phyloP scores from a whole-genome alignment of 495 filamentous ascomycete species.

The Pyrenopolyporus hunteri region DNA sequence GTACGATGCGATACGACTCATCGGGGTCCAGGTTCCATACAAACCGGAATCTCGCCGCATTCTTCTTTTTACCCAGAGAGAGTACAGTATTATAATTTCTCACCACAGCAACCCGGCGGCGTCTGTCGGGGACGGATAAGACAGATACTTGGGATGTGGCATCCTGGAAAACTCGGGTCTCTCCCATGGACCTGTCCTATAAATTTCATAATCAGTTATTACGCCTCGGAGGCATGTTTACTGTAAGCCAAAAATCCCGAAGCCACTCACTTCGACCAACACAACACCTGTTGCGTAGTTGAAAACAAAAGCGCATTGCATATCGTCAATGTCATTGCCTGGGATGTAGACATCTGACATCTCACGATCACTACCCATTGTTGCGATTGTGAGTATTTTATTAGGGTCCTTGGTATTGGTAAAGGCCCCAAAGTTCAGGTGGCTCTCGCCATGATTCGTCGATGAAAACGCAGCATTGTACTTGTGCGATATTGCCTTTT shows the following conservation, averaged over 20 bases:
- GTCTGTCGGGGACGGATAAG: not conserved
- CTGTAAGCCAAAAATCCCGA: not conserved
- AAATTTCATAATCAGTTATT: not conserved
- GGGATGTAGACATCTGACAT: conserved; percentile 3
- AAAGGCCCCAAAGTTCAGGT: not conserved
- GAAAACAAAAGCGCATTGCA: conserved; percentile 10
- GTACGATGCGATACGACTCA: not conserved
- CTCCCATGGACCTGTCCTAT: not conserved
- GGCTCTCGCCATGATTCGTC: not conserved
- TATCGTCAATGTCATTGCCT: not conserved
- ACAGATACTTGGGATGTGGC: not conserved
- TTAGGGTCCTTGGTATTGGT: not conserved
- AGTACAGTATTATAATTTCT: not conserved
- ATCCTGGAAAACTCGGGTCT: not conserved
- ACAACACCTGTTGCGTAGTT: conserved; percentile 17
- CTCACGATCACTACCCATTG: not conserved
- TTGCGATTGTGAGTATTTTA: not conserved
- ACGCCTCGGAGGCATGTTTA: not conserved
- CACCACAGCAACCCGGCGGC: not conserved
- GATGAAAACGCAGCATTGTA: not conserved
- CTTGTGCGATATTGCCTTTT: not conserved
- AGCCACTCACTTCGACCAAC: conserved; percentile 7
- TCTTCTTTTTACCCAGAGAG: not conserved
- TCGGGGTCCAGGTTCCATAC: not conserved
- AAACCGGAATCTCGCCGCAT: not conserved